These are phyloP conservation scores for Amanita inopinata DNA, from an alignment of 768 basidiomycete species.

Conservation along the genomic window DNA sequence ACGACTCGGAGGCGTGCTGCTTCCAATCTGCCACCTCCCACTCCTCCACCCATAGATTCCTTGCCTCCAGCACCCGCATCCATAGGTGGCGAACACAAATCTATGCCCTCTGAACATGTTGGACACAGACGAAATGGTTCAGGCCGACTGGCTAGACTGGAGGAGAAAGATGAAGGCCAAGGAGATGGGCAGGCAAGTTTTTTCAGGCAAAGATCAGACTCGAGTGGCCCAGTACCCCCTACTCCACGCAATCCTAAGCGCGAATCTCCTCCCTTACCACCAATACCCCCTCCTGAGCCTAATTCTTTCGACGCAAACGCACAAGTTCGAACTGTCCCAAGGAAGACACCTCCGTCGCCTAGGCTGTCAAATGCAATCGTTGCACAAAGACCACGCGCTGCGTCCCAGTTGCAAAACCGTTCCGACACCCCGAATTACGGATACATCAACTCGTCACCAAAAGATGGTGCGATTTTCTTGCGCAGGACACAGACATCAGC, in stretches of 20 bases:
- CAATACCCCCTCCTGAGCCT: slow-evolving; percentile 42
- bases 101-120: slow-evolving; percentile 19
- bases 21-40: slow-evolving; percentile 55
- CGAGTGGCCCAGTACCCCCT: slow-evolving; percentile 22
- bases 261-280: slow-evolving; percentile 61
- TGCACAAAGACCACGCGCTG: slow-evolving; percentile 45
- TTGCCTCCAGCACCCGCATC: slow-evolving; percentile 49
- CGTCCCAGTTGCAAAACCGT: slow-evolving; percentile 36
- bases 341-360: slow-evolving; percentile 40
- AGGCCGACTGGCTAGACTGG: slow-evolving; percentile 25
- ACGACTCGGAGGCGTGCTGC: slow-evolving; percentile 29
- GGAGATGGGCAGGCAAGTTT: slow-evolving; percentile 18
- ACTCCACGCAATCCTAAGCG: slow-evolving; percentile 32
- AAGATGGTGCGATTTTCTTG: slow-evolving; percentile 58
- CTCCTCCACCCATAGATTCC: slow-evolving; percentile 52
- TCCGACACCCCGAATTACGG: slow-evolving; percentile 27
- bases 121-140: slow-evolving; percentile 49
- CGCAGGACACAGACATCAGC: slow-evolving; percentile 59
- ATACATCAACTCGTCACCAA: slow-evolving; percentile 50
- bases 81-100: slow-evolving; percentile 18
- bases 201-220: background rate
- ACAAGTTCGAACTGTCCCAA: slow-evolving; percentile 22
- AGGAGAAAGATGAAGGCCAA: slow-evolving; percentile 21
- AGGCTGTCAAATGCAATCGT: slow-evolving; percentile 28
- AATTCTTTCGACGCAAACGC: slow-evolving; percentile 19